Base-by-base conservation (phyloP, 371 early-diverging fungal species). In the Lichtheimia corymbifera region DNA sequence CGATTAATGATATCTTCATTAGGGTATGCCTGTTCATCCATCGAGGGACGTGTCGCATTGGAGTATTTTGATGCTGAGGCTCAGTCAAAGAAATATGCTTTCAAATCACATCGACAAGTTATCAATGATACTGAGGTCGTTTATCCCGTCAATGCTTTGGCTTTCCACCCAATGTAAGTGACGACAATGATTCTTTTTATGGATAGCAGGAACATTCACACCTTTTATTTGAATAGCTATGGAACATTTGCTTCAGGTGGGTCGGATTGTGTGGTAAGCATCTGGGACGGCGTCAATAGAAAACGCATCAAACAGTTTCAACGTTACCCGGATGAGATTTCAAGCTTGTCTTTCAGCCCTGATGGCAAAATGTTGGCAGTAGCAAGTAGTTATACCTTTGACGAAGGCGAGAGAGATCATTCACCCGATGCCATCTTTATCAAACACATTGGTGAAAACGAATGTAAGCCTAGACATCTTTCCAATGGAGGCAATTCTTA, bases 191-290 rank as follows among this genome's bases (percentile, higher is more conserved):
- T 12, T 22, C 22, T 22, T 22, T 35, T 35, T 35, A 35, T 35
- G 2, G 5, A 35, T 2, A 35, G 0, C 11, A 9, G 9, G 6
- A 35, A 35, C 35, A 11, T 35, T 35, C 9, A 35, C 35, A 35
- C 9, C 5, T 35, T 14, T 13, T 28, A 4, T 28, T 27, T 12
- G 43, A 17, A 17, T 71, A 91, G 88, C 27, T 82, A 88, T 66
- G 93, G 93, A 63, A 97, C 97, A 17, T 96, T 98, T 85, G 95
- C 91, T 9, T 90, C 97, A 12, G 98, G 97, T 41, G 98, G 98
- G 25, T 88, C 91, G 1, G 98, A 98, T 71, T 92, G 95, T n/a
- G 85, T 87, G 18, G 94, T 97, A 30, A 88, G 83, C 68, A 76
- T 94, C 28, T 98, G 98, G 98, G 96, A 97, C 67, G 92, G 93